Evolutionary conservation across 2,329 filamentous ascomycete genomes (phyloP).

Genomic region (Ophiognomonia clavigignenti-juglandacearum): DNA sequence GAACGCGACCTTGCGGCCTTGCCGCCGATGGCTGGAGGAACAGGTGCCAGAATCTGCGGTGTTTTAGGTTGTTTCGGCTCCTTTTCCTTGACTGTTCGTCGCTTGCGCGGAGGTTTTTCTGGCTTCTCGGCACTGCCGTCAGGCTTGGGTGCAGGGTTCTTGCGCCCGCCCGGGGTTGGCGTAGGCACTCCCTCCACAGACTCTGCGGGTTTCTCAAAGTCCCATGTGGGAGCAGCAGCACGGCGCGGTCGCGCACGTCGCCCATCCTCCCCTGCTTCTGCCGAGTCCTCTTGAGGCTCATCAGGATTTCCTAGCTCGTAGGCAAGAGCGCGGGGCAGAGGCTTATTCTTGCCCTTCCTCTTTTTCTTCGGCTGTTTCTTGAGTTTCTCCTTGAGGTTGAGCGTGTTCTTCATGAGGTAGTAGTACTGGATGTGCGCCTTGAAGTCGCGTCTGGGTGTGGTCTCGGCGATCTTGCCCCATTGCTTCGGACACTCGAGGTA

Average conservation of each 20-base stretch:
- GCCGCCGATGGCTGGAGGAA: constrained; percentile 30
- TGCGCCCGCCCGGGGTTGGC: constrained; percentile 53
- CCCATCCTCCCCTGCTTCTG: constrained; percentile 54
- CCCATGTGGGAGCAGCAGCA: constrained; percentile 68
- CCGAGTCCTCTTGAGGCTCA: constrained; percentile 49
- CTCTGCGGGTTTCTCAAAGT: constrained; percentile 47
- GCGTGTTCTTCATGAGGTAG: constrained; percentile 72
- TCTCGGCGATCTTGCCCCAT: constrained; percentile 72
- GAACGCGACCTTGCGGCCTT: constrained; percentile 50
- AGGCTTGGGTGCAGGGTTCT: constrained; percentile 34
- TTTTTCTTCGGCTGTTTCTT: constrained; percentile 58
- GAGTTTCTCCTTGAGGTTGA: constrained; percentile 72
- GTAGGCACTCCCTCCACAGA: constrained; percentile 32
- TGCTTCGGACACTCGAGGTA: constrained; percentile 77
- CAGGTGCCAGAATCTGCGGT: constrained; percentile 41
- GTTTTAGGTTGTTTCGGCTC: constrained; percentile 28
- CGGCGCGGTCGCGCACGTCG: constrained; percentile 54
- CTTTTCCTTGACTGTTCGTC: constrained; percentile 34
- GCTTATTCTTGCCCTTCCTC: constrained; percentile 51
- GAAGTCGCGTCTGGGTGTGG: constrained; percentile 64
- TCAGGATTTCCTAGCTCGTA: constrained; percentile 61
- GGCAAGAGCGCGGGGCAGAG: constrained; percentile 59
- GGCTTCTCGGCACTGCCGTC: constrained; percentile 41
- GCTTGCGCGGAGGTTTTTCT: constrained; percentile 36
- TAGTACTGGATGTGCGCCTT: constrained; percentile 82